These are phyloP conservation scores for Lanmaoa pseudosensibilis DNA, from an alignment of 768 basidiomycete species.

Conservation along the genomic window DNA sequence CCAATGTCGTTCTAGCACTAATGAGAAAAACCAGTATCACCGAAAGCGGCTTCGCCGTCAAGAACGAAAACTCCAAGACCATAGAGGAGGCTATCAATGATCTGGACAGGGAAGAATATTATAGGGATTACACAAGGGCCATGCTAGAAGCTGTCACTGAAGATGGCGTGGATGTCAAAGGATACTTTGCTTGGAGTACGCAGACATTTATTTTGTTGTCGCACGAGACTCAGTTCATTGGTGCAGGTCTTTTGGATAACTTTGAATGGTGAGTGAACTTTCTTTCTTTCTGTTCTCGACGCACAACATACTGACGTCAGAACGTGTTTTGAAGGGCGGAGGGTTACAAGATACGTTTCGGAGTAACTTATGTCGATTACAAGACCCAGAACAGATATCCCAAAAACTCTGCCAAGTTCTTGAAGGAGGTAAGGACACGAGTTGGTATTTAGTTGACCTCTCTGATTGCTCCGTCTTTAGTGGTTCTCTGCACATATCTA, in stretches of 20 bases:
- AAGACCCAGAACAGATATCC: conserved; percentile 66
- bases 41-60: conserved; percentile 76
- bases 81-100: conserved; percentile 59
- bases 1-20: no score
- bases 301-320: no score
- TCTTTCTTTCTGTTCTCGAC: no score
- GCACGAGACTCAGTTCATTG: background rate
- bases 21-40: conserved; percentile 48
- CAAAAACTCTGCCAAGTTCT: conserved; percentile 62
- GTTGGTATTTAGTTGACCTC: background rate
- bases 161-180: conserved; percentile 64
- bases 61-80: conserved; percentile 57
- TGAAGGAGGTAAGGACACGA: conserved; percentile 47
- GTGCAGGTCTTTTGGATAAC: conserved; percentile 58
- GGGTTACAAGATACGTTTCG: conserved; percentile 68
- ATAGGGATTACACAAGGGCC: conserved; percentile 56
- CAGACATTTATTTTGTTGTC: conserved; percentile 4
- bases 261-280: conserved; percentile 56
- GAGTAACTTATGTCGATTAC: conserved; percentile 75
- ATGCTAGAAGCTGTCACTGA: conserved; percentile 57
- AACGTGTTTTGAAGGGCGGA: conserved; percentile 46
- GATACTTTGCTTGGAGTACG: conserved; percentile 66
- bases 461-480: background rate
- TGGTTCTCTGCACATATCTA: conserved; percentile 2
- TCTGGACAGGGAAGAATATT: conserved; percentile 65